These are phyloP conservation scores for Linnemannia hyalina DNA, from an alignment of 192 early-diverging fungal species.

Conservation along the genomic window DNA sequence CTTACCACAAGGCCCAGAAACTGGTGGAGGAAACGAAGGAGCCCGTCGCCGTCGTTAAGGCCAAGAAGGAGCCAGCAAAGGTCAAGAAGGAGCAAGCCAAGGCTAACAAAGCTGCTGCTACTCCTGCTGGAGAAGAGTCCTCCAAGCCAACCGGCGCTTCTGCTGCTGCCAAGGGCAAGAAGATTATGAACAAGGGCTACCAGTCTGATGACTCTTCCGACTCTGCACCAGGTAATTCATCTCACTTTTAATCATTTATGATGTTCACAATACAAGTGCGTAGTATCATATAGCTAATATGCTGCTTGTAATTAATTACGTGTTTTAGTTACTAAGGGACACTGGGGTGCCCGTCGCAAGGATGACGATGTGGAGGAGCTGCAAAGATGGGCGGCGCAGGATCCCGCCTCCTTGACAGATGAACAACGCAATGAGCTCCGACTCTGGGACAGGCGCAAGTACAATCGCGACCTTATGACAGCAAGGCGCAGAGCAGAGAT, in stretches of 20 bases:
- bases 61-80: background rate
- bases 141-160: background rate
- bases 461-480: background rate
- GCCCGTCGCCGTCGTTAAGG: background rate
- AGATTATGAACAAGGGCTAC: background rate
- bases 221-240: background rate
- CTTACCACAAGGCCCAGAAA: conserved; percentile 16
- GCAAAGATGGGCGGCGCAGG: background rate
- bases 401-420: background rate
- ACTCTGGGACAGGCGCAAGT: background rate
- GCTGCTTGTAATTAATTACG: background rate
- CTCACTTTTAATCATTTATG: background rate
- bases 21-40: background rate
- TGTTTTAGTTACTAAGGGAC: background rate
- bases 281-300: background rate
- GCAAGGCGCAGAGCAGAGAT: background rate
- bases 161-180: conserved; percentile 2
- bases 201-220: background rate
- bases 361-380: background rate
- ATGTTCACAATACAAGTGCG: too few species aligned
- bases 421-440: background rate
- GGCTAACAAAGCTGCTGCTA: background rate
- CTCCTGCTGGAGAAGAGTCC: background rate
- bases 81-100: background rate
- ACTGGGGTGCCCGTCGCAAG: background rate